phyloP scores from a whole-genome alignment of 768 basidiomycete species.

The Mycena venus region DNA sequence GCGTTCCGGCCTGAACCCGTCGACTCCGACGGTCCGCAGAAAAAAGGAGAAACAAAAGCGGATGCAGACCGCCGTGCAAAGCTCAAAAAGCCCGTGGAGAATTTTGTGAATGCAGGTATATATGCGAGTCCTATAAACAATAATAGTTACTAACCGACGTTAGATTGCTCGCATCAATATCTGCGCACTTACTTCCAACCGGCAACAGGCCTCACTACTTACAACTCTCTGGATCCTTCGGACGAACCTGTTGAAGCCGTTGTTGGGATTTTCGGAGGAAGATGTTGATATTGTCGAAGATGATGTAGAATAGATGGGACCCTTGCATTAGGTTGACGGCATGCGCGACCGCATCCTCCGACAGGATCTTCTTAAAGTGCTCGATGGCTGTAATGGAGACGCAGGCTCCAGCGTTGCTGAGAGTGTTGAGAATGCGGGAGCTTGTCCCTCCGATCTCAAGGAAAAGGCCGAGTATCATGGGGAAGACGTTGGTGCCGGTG shows the following conservation, averaged over 20 bases:
- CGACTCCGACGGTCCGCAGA: too few species aligned
- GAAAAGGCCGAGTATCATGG: conserved; percentile 46
- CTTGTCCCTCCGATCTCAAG: conserved; percentile 46
- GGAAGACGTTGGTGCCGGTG: conserved; percentile 42
- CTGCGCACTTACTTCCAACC: conserved; percentile 9
- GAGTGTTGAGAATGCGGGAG: conserved; percentile 40
- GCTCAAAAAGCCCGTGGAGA: too few species aligned
- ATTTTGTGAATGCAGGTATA: too few species aligned
- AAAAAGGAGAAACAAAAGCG: too few species aligned
- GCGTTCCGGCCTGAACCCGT: neutral
- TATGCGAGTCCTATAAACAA: too few species aligned
- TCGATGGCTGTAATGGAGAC: conserved; percentile 44
- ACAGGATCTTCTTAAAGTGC: conserved; percentile 41
- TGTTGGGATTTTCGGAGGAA: conserved; percentile 46
- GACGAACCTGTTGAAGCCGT: too few species aligned
- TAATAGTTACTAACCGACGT: neutral
- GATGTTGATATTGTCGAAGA: conserved; percentile 52
- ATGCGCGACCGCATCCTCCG: conserved; percentile 38
- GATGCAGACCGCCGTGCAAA: too few species aligned
- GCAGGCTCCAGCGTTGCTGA: conserved; percentile 44
- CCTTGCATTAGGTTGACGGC: conserved; percentile 42
- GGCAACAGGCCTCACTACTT: neutral
- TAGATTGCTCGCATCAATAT: neutral
- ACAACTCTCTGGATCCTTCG: too few species aligned
- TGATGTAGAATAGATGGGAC: conserved; percentile 31